Evolutionary conservation across 768 basidiomycete genomes (phyloP).

Genomic region (Gyrodon lividus): DNA sequence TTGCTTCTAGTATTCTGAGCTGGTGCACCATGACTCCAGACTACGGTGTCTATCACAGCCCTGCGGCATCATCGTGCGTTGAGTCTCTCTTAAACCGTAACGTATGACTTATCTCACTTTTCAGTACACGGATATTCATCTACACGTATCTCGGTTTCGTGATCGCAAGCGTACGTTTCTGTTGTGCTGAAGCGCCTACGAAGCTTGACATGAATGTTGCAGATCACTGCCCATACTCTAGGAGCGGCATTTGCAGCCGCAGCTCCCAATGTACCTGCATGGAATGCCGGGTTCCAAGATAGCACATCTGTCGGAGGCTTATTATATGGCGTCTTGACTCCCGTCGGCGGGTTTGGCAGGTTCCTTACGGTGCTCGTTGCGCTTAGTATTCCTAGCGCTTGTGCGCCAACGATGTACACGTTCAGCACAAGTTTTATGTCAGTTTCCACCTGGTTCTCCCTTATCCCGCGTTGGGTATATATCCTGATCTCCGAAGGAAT

Average conservation of each 20-base stretch:
- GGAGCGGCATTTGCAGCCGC: constrained; percentile 48
- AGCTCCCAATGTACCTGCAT: constrained; percentile 36
- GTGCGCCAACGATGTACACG: constrained; percentile 60
- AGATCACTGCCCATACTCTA: constrained; percentile 42
- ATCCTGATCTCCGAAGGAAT: constrained; percentile 45
- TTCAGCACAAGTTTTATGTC: constrained; percentile 48
- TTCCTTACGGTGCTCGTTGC: constrained; percentile 51
- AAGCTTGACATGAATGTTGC: background rate
- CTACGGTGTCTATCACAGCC: constrained; percentile 49
- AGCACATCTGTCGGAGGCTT: constrained; percentile 46
- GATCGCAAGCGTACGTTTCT: constrained; percentile 37
- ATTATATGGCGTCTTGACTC: constrained; percentile 37
- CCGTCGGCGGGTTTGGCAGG: constrained; percentile 44
- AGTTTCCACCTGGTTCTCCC: constrained; percentile 30
- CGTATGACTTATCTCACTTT: background rate
- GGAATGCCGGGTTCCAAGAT: constrained; percentile 41
- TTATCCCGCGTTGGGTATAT: constrained; percentile 47
- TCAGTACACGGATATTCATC: constrained; percentile 39
- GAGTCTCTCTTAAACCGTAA: background rate
- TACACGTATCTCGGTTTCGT: constrained; percentile 49
- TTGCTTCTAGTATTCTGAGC: constrained; percentile 44
- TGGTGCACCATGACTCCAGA: constrained; percentile 46
- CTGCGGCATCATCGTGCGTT: constrained; percentile 57
- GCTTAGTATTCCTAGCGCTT: constrained; percentile 52
- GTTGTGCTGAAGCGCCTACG: background rate